A percentile compares a stretch with the other conserved stretches of the same genome.
phyloP scores from a whole-genome alignment of 2,329 filamentous ascomycete species.

The Ophiocordyceps australis region DNA sequence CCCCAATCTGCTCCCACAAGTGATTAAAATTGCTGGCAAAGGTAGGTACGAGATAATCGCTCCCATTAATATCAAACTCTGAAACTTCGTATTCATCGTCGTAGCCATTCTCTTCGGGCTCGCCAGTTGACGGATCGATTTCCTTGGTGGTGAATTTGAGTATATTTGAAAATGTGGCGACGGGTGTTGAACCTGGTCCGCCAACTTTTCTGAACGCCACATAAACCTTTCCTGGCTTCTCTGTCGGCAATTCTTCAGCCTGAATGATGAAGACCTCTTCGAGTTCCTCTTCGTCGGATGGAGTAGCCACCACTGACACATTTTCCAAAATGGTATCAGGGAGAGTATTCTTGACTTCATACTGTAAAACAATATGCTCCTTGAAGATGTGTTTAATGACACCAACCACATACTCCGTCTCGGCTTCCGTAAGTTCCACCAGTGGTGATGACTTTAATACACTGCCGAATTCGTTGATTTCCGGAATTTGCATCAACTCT shows the following conservation, averaged over 20 bases:
- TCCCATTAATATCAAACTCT: constrained; percentile 76
- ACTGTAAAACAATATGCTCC: constrained; percentile 88
- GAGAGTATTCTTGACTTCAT: constrained; percentile 94
- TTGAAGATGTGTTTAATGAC: constrained; percentile 97
- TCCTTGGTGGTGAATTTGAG: constrained; percentile 98
- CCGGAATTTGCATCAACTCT: constrained; percentile 74
- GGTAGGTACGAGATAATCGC: constrained; percentile 84
- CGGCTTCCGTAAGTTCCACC: constrained; percentile 85
- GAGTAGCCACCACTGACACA: constrained; percentile 65
- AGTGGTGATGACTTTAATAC: constrained; percentile 80
- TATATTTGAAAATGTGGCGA: constrained; percentile 72
- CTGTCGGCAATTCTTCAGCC: constrained; percentile 61
- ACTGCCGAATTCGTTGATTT: constrained; percentile 75
- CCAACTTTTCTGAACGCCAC: constrained; percentile 78
- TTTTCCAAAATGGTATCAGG: constrained; percentile 81
- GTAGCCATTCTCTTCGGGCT: constrained; percentile 83
- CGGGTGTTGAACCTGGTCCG: constrained; percentile 59
- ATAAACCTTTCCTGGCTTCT: constrained; percentile 85
- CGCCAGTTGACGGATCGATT: constrained; percentile 83
- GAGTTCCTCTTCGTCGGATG: constrained; percentile 62
- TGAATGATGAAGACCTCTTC: constrained; percentile 93
- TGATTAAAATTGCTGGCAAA: constrained; percentile 93
- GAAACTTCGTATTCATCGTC: constrained; percentile 97
- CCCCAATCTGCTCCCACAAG: constrained; percentile 84
- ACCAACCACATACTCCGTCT: constrained; percentile 91